These are phyloP conservation scores for Citeromyces nyonsensis DNA, from an alignment of 805 yeast genomes.

Conservation along the genomic window DNA sequence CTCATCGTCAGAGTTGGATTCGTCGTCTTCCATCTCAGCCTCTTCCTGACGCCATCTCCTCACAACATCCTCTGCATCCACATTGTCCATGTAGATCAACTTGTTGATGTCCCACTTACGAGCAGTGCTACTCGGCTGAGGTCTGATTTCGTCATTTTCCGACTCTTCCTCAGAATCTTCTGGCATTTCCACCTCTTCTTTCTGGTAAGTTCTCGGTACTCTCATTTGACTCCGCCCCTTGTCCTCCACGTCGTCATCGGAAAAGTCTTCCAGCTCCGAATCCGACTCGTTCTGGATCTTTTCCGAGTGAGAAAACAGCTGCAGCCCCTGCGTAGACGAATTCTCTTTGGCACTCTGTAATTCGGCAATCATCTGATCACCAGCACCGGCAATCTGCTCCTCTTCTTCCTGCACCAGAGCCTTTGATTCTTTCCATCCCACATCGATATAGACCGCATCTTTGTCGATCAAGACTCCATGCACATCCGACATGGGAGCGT, in stretches of 20 bases:
- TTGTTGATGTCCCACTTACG: constrained; percentile 71
- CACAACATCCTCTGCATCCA: constrained; percentile 60
- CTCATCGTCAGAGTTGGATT: constrained; percentile 23
- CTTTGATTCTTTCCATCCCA: constrained; percentile 11
- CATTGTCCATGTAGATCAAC: constrained; percentile 63
- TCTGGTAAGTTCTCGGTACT: constrained; percentile 41
- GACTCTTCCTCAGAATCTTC: constrained; percentile 34
- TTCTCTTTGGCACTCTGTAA: constrained; percentile 58
- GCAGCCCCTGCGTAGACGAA: constrained; percentile 57
- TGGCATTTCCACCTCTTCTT: constrained; percentile 25
- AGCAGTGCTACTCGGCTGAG: constrained; percentile 34
- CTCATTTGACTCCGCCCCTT: constrained; percentile 57
- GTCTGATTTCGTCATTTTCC: constrained; percentile 26
- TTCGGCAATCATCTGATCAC: constrained; percentile 73
- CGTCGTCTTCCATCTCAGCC: constrained; percentile 20
- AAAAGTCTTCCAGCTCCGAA: constrained; percentile 17
- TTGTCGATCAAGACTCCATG: constrained; percentile 95
- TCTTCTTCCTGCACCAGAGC: constrained; percentile 9
- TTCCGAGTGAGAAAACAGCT: constrained; percentile 52
- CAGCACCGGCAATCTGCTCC: constrained; percentile 41
- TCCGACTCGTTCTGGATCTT: constrained; percentile 25
- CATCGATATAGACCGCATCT: constrained; percentile 92
- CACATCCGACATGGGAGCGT: constrained; percentile 99
- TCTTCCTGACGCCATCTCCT: constrained; percentile 53
- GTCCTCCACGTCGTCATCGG: constrained; percentile 20